Base-by-base conservation (phyloP, 768 basidiomycete genomes). In the Tricholoma terreum region DNA sequence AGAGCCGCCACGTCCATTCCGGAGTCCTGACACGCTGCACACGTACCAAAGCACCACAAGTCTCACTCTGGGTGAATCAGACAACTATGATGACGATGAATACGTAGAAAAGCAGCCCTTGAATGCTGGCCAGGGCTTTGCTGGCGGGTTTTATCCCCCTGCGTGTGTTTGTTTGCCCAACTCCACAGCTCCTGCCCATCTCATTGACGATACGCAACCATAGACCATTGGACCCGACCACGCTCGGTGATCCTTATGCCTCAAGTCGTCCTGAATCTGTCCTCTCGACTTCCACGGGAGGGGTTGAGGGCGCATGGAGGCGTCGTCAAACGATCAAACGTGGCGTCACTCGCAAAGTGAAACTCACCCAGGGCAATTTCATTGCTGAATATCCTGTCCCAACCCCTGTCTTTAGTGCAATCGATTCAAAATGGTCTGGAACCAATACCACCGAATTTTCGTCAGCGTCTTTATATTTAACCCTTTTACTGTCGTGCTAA, bases 341-440 rank as follows among this genome's bases (percentile, higher is more conserved):
- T 53, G 79, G 92, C 58, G 92, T 94, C 21, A 95, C 93, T n/a
- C 89, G 92, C 65, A 92, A 89, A 69, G 90, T 98, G 77, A 90
- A 92, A 70, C 86, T 98, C 61, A 96, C 93, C 8, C 82, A 93
- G 50, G 95, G 95, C 57, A 90, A 95, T 66, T 96, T 94, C 74
- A 90, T 96, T 72, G 82, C 86, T 31, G 94, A 97, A 64, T 94
- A 95, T 68, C 77, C 85, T 6, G 94, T 95, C 1, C 94, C 94
- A 1, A 87, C 89, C 0, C 88, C 93, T 3, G 85, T 96, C 52
- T 80, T 78, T 65, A 88, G 85, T 57, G 92, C 92, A 19, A 86
- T 92, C 34, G 93, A 97, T 72, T 72, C 80, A 35, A 90, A 89
- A 69, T 95, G 86, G 77, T 74, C 83, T n/a, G 69, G 72, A 57